phyloP scores from a whole-genome alignment of 2,329 filamentous ascomycete genomes.

The Fusarium sp. region DNA sequence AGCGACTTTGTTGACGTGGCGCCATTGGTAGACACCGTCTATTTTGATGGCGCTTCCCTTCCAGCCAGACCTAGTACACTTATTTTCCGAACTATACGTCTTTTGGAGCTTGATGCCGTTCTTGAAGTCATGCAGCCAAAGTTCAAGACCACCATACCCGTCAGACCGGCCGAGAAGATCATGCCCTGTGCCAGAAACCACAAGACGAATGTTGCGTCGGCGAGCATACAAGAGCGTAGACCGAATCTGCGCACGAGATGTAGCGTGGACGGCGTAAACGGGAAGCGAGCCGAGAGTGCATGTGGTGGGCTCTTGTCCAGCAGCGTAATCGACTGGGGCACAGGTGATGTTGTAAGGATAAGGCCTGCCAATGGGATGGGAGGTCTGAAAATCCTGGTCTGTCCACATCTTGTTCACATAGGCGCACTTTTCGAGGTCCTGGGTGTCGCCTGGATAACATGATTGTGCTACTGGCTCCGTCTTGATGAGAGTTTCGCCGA shows the following conservation, averaged over 20 bases:
- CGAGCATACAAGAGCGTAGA: conserved; percentile 10
- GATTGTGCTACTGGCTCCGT: conserved; percentile 27
- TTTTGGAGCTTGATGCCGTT: conserved; percentile 13
- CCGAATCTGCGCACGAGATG: conserved; percentile 7
- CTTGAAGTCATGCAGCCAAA: conserved; percentile 32
- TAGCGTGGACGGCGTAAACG: conserved; percentile 28
- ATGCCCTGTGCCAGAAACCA: conserved; percentile 27
- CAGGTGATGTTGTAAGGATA: conserved; percentile 37
- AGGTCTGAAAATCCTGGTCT: conserved; percentile 31
- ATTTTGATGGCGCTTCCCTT: conserved; percentile 21
- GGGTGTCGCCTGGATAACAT: conserved; percentile 21
- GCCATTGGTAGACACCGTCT: conserved; percentile 29
- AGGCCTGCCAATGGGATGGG: conserved; percentile 30
- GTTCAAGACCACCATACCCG: conserved; percentile 25
- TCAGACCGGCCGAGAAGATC: conserved; percentile 30
- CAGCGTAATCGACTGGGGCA: conserved; percentile 21
- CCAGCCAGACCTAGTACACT: conserved; percentile 15
- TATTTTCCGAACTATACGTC: background rate
- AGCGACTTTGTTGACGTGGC: conserved; percentile 29
- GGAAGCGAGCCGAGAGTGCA: conserved; percentile 26
- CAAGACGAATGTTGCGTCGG: conserved; percentile 11
- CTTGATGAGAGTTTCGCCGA: conserved; percentile 23
- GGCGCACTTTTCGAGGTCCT: conserved; percentile 22
- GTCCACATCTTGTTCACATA: conserved; percentile 35
- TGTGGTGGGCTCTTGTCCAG: conserved; percentile 15